Base-by-base conservation (phyloP, 306 rosid species). In the Vicia faba region DNA sequence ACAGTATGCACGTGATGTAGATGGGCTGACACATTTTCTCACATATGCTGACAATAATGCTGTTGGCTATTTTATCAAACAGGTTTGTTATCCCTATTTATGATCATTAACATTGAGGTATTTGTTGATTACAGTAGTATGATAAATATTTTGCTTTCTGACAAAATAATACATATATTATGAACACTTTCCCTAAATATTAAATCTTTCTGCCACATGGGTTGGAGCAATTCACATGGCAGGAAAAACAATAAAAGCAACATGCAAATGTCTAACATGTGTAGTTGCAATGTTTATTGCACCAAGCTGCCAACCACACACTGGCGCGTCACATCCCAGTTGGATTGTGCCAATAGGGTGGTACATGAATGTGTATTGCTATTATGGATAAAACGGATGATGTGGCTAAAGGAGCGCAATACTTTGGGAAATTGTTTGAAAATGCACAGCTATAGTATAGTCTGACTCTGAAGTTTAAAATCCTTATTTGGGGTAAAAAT, bases 31-130 rank as follows among this genome's bases (percentile, higher is more conserved):
- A 33, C 97, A 93, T 88, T 93, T 93, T 83, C 85, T 93, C 75
- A 93, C 99, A 7, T 93, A 93, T 70, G 99, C 99, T 40, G 99
- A 93, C 84, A 93, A 93, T 71, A 93, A 93, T 81, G 99, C 99
- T 12, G 99, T 93, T 71, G 99, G 99, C 71, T 93, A 93, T 79
- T 95, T 95, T 69, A 86, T 84, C 70, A 95, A 95, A 81, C 99
- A 95, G 96, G 99, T 95, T n/a, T 4, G 44, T 23, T 58, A 33
- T 75, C 41, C 70, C 69, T 64, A 69, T 82, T 49, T 66, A 35
- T 66, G 57, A 15, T 54, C 54, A 61, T 75, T 40, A 31, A 13
- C 33, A 23, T 56, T 36, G 16, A 19, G 66, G 67, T 64, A 20
- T 61, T 8, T 55, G 10, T 62, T 56, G 39, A 49, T 29, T 13